A percentile compares a stretch with the other conserved stretches of the same genome.
These are phyloP conservation scores for Parsonsia alboflavescens DNA, from an alignment of 257 asterid genomes.

Conservation along the genomic window DNA sequence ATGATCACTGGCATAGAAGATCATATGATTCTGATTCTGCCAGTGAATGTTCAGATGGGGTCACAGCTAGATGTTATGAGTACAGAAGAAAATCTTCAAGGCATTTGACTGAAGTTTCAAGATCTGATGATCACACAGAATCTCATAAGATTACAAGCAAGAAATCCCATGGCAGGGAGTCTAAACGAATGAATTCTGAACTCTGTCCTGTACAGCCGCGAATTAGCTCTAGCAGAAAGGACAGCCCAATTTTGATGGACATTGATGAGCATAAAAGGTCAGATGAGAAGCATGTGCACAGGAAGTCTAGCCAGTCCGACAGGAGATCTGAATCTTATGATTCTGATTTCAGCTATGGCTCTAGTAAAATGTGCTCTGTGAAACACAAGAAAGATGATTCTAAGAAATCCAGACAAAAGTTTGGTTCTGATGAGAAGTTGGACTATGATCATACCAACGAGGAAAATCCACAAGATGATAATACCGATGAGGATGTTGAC, in stretches of 20 bases:
- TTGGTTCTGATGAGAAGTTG: slow-evolving; percentile 18
- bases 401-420: slow-evolving; percentile 9
- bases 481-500: slow-evolving; percentile 24
- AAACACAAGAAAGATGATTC: background rate
- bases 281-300: slow-evolving; percentile 7
- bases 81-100: slow-evolving; percentile 22
- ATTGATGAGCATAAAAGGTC: background rate
- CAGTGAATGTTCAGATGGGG: slow-evolving; percentile 30
- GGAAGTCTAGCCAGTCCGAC: slow-evolving; percentile 16
- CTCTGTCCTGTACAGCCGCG: background rate
- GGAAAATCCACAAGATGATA: slow-evolving; percentile 11
- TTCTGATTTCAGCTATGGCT: background rate
- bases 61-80: slow-evolving; percentile 8
- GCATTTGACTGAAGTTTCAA: slow-evolving; percentile 16
- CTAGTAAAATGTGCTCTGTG: background rate
- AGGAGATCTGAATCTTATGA: slow-evolving; percentile 11
- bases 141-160: background rate
- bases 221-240: slow-evolving; percentile 22
- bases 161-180: slow-evolving; percentile 13
- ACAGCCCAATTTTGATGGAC: slow-evolving; percentile 13
- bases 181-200: slow-evolving; percentile 25
- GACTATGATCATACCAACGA: slow-evolving; percentile 9
- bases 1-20: slow-evolving; percentile 31
- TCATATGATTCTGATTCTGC: slow-evolving; percentile 19
- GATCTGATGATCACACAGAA: slow-evolving; percentile 16